phyloP scores from a whole-genome alignment of 768 basidiomycete species.

The Leccinum broughii region DNA sequence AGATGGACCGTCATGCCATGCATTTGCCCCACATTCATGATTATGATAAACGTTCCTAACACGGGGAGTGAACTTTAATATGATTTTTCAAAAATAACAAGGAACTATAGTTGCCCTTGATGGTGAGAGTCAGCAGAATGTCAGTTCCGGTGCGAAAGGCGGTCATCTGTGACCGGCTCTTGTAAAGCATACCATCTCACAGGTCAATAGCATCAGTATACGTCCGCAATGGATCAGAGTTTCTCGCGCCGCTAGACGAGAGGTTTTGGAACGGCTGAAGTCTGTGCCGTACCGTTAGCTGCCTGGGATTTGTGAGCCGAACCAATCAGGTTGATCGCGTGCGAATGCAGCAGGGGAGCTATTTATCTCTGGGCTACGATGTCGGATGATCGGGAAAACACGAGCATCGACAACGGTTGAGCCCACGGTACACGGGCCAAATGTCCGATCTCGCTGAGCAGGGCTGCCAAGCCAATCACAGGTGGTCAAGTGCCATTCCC shows the following conservation, averaged over 20 bases:
- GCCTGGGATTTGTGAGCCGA: not conserved
- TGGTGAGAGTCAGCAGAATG: not conserved
- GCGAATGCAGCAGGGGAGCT: not conserved
- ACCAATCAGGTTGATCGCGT: not conserved
- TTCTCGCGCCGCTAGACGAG: not conserved
- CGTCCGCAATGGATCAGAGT: not conserved
- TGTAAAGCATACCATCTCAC: not conserved
- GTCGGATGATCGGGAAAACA: slow-evolving; percentile 2
- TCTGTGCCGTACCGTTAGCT: not conserved
- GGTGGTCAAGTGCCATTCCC: not conserved
- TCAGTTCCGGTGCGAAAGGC: slow-evolving; percentile 1
- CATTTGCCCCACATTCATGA: not conserved
- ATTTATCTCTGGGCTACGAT: not conserved
- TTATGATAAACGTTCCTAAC: not conserved
- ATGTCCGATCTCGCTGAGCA: not conserved
- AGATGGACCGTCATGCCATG: not conserved
- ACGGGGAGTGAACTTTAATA: not conserved
- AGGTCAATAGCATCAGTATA: not conserved
- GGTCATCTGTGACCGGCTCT: not conserved
- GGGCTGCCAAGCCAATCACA: not conserved
- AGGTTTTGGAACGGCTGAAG: not conserved
- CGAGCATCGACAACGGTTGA: not conserved
- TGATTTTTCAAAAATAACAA: not conserved
- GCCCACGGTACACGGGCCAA: not conserved
- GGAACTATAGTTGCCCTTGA: not conserved